Evolutionary conservation across 2,329 filamentous ascomycete species (phyloP).

Genomic region (Aspergillus sp.): DNA sequence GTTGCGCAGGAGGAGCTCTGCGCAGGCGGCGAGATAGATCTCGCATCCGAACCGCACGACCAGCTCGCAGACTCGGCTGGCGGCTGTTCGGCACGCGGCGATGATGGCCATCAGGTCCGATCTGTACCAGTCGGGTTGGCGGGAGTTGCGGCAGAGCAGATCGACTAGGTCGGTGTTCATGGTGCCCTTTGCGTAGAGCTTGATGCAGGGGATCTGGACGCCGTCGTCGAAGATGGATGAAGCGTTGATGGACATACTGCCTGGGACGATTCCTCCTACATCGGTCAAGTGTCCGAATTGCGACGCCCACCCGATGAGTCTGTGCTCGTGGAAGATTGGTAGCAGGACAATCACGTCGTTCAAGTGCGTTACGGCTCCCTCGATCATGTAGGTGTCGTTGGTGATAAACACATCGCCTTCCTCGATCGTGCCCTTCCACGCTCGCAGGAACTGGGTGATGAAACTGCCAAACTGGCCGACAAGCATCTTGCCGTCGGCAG

Average conservation of each 20-base stretch:
- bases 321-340: constrained; percentile 47
- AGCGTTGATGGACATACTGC: constrained; percentile 52
- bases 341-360: constrained; percentile 53
- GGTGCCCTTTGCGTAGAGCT: constrained; percentile 46
- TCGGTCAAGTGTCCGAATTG: constrained; percentile 53
- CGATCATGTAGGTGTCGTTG: constrained; percentile 51
- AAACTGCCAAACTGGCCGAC: constrained; percentile 54
- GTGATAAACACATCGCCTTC: constrained; percentile 54
- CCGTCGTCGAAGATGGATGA: constrained; percentile 52
- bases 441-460: constrained; percentile 48
- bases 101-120: constrained; percentile 50
- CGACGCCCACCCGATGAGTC: constrained; percentile 50
- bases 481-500: constrained; percentile 50
- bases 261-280: constrained; percentile 49
- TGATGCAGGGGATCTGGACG: constrained; percentile 51
- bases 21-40: constrained; percentile 48
- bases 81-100: constrained; percentile 48
- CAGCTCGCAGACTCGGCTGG: constrained; percentile 47
- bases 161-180: constrained; percentile 48
- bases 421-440: constrained; percentile 49
- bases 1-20: constrained; percentile 47
- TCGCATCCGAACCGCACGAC: constrained; percentile 46
- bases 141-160: constrained; percentile 50
- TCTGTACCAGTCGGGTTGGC: constrained; percentile 51
- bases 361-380: constrained; percentile 51